phyloP scores from a whole-genome alignment of 495 filamentous ascomycete genomes.

The Xylaria longipes region DNA sequence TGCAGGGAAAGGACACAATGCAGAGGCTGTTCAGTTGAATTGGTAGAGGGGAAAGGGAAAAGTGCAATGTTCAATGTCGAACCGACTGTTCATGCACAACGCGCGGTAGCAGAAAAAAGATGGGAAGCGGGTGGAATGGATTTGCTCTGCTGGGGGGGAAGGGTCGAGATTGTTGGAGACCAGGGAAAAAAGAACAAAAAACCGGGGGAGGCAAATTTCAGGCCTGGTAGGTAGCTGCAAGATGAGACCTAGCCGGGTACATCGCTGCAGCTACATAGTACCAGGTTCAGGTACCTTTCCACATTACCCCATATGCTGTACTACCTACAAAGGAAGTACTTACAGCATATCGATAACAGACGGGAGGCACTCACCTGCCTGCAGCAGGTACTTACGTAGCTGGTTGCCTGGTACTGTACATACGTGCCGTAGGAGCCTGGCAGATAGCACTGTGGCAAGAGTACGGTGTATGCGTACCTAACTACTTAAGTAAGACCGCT shows the following conservation, averaged over 20 bases:
- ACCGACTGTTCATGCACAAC: slow-evolving; percentile 23
- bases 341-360: background rate
- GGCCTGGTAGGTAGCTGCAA: slow-evolving; percentile 1
- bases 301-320: background rate
- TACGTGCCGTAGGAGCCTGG: background rate
- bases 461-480: too few relatives aligned
- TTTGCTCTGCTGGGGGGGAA: slow-evolving; percentile 7
- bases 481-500: too few relatives aligned
- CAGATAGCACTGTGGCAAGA: background rate
- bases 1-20: background rate
- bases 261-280: background rate
- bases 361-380: background rate
- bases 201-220: slow-evolving; percentile 33
- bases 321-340: background rate
- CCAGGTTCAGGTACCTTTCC: background rate
- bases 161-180: slow-evolving; percentile 28
- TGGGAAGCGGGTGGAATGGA: slow-evolving; percentile 26
- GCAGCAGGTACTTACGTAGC: background rate
- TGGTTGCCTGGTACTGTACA: background rate
- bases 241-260: background rate
- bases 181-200: slow-evolving; percentile 37
- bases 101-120: slow-evolving; percentile 24
- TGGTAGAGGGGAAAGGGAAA: background rate
- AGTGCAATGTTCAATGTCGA: slow-evolving; percentile 9
- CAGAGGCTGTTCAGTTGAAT: background rate